phyloP scores from a whole-genome alignment of 1,139 yeast species.

The Geotrichum klebahnii region DNA sequence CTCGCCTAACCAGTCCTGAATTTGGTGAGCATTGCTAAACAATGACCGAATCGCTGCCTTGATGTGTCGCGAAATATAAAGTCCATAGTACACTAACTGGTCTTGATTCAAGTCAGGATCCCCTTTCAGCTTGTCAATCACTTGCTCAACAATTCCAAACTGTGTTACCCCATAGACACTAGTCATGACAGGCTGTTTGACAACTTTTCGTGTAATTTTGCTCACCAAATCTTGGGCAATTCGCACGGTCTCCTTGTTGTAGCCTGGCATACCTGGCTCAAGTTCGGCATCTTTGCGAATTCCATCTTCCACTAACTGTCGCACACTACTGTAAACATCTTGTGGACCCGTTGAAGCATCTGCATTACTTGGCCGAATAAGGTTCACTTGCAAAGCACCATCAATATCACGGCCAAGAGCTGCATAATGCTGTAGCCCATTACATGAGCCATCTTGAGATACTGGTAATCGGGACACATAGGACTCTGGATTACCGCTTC shows the following conservation, averaged over 20 bases:
- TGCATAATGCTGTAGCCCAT: conserved; percentile 72
- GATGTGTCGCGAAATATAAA: conserved; percentile 66
- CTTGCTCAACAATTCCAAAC: conserved; percentile 80
- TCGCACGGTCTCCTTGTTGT: conserved; percentile 3
- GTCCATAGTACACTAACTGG: conserved; percentile 37
- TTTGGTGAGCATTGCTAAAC: conserved; percentile 79
- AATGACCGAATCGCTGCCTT: conserved; percentile 71
- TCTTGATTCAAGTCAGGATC: conserved; percentile 7
- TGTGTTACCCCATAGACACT: conserved; percentile 92
- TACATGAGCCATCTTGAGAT: conserved; percentile 73
- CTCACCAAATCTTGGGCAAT: conserved; percentile 52
- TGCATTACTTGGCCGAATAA: conserved; percentile 42
- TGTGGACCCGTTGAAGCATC: conserved; percentile 43
- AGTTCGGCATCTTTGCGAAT: conserved; percentile 46
- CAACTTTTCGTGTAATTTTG: conserved; percentile 70
- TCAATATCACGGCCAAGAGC: conserved; percentile 68
- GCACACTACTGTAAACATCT: conserved; percentile 61
- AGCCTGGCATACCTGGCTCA: background rate
- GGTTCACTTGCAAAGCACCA: conserved; percentile 65
- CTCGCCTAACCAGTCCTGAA: conserved; percentile 86
- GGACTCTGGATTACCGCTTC: conserved; percentile 16
- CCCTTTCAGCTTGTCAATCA: conserved; percentile 41
- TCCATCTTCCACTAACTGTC: conserved; percentile 49
- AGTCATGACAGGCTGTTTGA: conserved; percentile 94
- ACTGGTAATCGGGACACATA: conserved; percentile 57